Percentiles rank a stretch among this genome's conserved stretches.
These are phyloP conservation scores for Davidsoniella eucalypti DNA, from an alignment of 2,329 filamentous ascomycete species.

Conservation along the genomic window DNA sequence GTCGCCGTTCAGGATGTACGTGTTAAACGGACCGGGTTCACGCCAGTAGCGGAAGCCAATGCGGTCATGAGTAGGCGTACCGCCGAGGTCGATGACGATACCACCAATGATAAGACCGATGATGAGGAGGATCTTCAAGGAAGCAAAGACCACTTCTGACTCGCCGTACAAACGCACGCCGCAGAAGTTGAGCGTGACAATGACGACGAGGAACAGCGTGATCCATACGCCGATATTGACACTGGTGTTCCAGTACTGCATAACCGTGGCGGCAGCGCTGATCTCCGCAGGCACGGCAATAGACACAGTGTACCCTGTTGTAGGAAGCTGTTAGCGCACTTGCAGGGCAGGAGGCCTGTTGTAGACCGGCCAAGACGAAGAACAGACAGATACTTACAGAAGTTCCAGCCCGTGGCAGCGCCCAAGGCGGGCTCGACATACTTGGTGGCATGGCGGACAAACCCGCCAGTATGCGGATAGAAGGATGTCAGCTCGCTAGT, in stretches of 20 bases:
- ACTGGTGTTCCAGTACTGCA: constrained; percentile 21
- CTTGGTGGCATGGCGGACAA: constrained; percentile 18
- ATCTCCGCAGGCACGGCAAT: constrained; percentile 24
- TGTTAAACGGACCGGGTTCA: constrained; percentile 26
- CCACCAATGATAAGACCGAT: constrained; percentile 23
- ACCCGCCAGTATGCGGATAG: constrained; percentile 18
- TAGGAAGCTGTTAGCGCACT: constrained; percentile 16
- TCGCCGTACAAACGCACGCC: constrained; percentile 29
- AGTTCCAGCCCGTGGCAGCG: constrained; percentile 13
- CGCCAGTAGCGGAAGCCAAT: constrained; percentile 29
- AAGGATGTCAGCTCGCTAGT: constrained; percentile 21
- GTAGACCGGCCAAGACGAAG: not conserved
- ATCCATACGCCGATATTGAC: constrained; percentile 26
- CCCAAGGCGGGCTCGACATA: constrained; percentile 20
- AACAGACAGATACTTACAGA: not conserved
- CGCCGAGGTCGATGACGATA: constrained; percentile 25
- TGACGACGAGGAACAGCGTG: constrained; percentile 20
- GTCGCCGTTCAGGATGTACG: constrained; percentile 20
- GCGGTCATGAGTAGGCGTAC: constrained; percentile 22
- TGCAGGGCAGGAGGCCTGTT: not conserved
- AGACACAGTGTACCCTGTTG: constrained; percentile 30
- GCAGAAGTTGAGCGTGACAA: constrained; percentile 23
- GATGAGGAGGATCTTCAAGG: constrained; percentile 29
- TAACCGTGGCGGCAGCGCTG: constrained; percentile 23
- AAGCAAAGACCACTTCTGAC: constrained; percentile 31